Evolutionary conservation across 148 eudicot species (phyloP), one percentile per base, ranked within the genome.

Genomic region (Rhododendron vialii): DNA sequence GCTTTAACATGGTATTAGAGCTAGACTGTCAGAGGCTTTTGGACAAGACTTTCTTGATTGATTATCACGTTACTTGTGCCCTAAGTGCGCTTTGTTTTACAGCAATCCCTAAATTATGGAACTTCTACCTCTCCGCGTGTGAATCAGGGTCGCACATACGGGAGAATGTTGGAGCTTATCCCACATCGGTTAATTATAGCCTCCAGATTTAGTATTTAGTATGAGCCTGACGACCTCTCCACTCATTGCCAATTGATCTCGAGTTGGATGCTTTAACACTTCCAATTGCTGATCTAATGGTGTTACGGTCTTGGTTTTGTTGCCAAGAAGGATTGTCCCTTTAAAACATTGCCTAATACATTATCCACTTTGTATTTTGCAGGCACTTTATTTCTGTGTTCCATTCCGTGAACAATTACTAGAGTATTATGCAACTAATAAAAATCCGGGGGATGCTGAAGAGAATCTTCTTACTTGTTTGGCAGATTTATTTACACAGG

Each of bases 401-500:
- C 99, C 98, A 59, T 97, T 97, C 87, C 98, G 98, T 45, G 98
- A 97, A 82, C 94, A 94, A 73, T 75, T 97, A 78, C 92, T 95
- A 77, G 98, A 94, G 80, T 95, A 97, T 86, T 94, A 93, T 90
- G 93, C 93, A 82, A 94, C 93, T 87, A 91, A 89, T 89, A 97
- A 94, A 91, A 92, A 78, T 88, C 93, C 93, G 76, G 91, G 85
- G 36, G 98, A 97, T 82, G 90, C 93, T 9, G 98, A 97, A 67
- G 99, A 97, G 86, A 97, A 93, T 88, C 90, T 97, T 53, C 95
- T 97, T 59, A 95, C 98, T 1, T 97, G 98, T 91, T 92, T 97
- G 88, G 98, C 99, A 10, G 99, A 97, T 85, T 83, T 97, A 84
- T 97, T 97, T 82, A 91, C 96, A 22, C 99, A 96, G 99, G 99